These are phyloP conservation scores for Fusarium lateritium DNA, from an alignment of 2,329 filamentous ascomycete genomes.

Conservation along the genomic window DNA sequence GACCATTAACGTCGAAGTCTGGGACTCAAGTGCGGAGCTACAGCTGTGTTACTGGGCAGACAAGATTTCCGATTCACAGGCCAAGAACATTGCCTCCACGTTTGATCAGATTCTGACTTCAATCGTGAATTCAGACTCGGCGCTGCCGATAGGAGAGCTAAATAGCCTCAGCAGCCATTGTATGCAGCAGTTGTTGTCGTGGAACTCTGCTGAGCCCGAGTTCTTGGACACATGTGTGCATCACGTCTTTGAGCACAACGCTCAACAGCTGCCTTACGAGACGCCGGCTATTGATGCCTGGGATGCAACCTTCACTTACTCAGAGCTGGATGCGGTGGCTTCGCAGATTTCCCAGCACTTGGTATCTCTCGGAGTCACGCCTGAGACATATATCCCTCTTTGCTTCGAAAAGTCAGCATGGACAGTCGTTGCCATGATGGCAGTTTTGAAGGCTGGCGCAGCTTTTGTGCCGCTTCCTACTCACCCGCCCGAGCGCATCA, in stretches of 20 bases:
- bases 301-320: slow-evolving; percentile 58
- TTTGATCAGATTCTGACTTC: slow-evolving; percentile 39
- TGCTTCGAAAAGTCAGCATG: slow-evolving; percentile 58
- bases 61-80: slow-evolving; percentile 39
- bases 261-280: slow-evolving; percentile 46
- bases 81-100: slow-evolving; percentile 36
- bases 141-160: slow-evolving; percentile 36
- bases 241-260: slow-evolving; percentile 57
- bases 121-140: neutral
- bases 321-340: slow-evolving; percentile 49
- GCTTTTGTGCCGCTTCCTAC: slow-evolving; percentile 53
- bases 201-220: slow-evolving; percentile 48
- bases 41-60: slow-evolving; percentile 46
- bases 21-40: slow-evolving; percentile 36
- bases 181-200: slow-evolving; percentile 19
- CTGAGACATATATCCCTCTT: slow-evolving; percentile 50
- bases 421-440: slow-evolving; percentile 53
- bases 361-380: slow-evolving; percentile 51
- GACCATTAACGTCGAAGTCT: slow-evolving; percentile 44
- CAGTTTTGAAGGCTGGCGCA: slow-evolving; percentile 54
- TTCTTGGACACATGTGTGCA: slow-evolving; percentile 55
- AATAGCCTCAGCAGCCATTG: slow-evolving; percentile 28
- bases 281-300: slow-evolving; percentile 60
- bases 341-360: slow-evolving; percentile 54
- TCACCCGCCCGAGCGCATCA: slow-evolving; percentile 51